Percentiles rank a stretch among this genome's conserved stretches.
These are phyloP conservation scores for Suillus alpinus DNA, from an alignment of 768 basidiomycete genomes.

Conservation along the genomic window DNA sequence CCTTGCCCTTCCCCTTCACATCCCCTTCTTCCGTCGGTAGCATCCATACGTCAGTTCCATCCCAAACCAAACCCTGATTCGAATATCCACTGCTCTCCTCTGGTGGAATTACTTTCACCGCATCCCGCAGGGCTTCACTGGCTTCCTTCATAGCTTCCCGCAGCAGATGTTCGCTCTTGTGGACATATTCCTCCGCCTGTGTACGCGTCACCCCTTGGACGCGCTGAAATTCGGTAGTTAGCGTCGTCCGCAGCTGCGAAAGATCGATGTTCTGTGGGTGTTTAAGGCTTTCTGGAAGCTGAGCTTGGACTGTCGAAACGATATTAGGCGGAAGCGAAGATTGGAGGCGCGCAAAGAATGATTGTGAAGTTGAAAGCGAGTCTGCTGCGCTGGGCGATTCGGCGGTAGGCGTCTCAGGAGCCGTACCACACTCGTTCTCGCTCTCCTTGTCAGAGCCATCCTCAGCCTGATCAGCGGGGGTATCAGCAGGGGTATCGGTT, in stretches of 20 bases:
- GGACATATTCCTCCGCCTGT: conserved; percentile 82
- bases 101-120: conserved; percentile 91
- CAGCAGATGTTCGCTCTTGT: conserved; percentile 65
- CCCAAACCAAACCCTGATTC: conserved; percentile 60
- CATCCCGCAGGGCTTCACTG: conserved; percentile 79
- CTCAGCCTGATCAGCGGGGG: conserved; percentile 9
- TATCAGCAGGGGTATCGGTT: conserved; percentile 25
- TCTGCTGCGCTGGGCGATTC: conserved; percentile 19
- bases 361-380: conserved; percentile 32
- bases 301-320: conserved; percentile 61
- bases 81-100: conserved; percentile 41
- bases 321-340: conserved; percentile 74
- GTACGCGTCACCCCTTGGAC: conserved; percentile 73
- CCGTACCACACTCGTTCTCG: conserved; percentile 25
- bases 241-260: conserved; percentile 59
- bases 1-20: conserved; percentile 38
- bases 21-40: conserved; percentile 40
- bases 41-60: conserved; percentile 86
- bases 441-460: conserved; percentile 11
- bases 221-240: conserved; percentile 65
- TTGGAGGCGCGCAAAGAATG: conserved; percentile 68
- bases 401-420: conserved; percentile 25
- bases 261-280: conserved; percentile 66
- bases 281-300: conserved; percentile 64
- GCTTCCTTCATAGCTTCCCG: conserved; percentile 76